Evolutionary conservation across 108 stramenopile genomes (phyloP), one percentile per base, ranked within the genome.

Genomic region (Nitzschia palea): DNA sequence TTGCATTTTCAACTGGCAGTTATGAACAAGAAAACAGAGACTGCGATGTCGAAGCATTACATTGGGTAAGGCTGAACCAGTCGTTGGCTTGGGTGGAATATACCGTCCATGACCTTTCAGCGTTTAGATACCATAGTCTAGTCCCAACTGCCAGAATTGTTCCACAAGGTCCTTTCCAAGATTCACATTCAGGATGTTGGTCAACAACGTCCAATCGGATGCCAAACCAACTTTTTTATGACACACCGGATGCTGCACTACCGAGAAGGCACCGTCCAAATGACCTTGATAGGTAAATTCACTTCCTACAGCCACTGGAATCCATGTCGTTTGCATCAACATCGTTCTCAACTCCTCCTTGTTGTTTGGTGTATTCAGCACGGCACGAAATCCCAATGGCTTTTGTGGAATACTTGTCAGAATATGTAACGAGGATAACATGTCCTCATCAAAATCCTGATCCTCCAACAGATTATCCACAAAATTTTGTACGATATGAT

Each of bases 401-500:
- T 48, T 12, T 20, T 18, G 9, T 4, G 47, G 47, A 40, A 40
- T 10, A 18, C 18, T 34, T 22, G 58, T 59, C 58, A 59, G 28
- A 59, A 59, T 59, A 22, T 59, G 58, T 12, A 59, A 8, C 6
- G 29, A 25, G 2, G 20, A 20, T 8, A 59, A 59, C 4, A 34
- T 34, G 20, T 30, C 36, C n/a, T 34, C 35, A 20, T 35, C 33
- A 25, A 59, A 40, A 3, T 35, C 18, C 33, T 22, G 55, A 44
- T 6, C 47, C 1, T 36, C 43, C 56, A 86, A 54, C 10, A 89
- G 50, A 36, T 60, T 56, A 51, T 86, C 80, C 0, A 90, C 78
- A 76, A 87, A 90, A 37, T 63, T 2, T 44, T 47, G 62, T 0
- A 87, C 84, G 44, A 86, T 74, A 3, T 77, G 71, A 64, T 81